Evolutionary conservation across 768 basidiomycete species (phyloP).

Genomic region (Tricholoma hemisulphureum): DNA sequence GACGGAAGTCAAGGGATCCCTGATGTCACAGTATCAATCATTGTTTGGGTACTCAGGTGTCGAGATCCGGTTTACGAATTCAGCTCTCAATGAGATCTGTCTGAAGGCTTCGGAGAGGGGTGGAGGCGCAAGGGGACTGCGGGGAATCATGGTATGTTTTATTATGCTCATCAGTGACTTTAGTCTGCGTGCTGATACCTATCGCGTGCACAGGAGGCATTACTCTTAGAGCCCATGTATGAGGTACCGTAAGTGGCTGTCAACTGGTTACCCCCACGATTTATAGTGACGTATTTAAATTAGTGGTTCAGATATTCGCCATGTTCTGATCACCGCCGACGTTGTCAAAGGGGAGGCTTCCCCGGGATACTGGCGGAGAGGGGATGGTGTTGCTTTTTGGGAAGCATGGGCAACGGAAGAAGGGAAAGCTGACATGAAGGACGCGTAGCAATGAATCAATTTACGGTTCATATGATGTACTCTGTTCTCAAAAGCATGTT

Average conservation of each 20-base stretch:
- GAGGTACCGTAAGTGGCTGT: slow-evolving; percentile 77
- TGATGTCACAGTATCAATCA: slow-evolving; percentile 86
- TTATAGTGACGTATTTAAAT: not conserved
- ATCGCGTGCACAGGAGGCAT: slow-evolving; percentile 54
- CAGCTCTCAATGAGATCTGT: slow-evolving; percentile 81
- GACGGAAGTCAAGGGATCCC: slow-evolving; percentile 87
- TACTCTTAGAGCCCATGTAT: slow-evolving; percentile 90
- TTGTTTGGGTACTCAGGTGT: slow-evolving; percentile 82
- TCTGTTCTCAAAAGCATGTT: slow-evolving; percentile 7
- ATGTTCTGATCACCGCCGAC: slow-evolving; percentile 77
- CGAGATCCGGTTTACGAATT: slow-evolving; percentile 82
- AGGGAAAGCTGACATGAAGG: slow-evolving; percentile 18
- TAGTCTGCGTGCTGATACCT: not conserved
- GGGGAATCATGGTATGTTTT: slow-evolving; percentile 76
- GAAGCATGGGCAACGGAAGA: slow-evolving; percentile 77
- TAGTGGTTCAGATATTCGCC: slow-evolving; percentile 55
- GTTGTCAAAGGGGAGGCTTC: slow-evolving; percentile 63
- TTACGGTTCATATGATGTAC: no score
- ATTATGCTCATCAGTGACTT: not conserved
- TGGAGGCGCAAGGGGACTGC: slow-evolving; percentile 85
- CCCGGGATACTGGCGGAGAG: slow-evolving; percentile 75
- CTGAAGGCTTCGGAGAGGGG: slow-evolving; percentile 74
- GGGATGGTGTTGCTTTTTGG: slow-evolving; percentile 69
- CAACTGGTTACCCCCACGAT: not conserved
- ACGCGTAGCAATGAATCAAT: slow-evolving; percentile 2